These are phyloP conservation scores for Pichia inconspicua DNA, from an alignment of 1,139 yeast species.

Conservation along the genomic window DNA sequence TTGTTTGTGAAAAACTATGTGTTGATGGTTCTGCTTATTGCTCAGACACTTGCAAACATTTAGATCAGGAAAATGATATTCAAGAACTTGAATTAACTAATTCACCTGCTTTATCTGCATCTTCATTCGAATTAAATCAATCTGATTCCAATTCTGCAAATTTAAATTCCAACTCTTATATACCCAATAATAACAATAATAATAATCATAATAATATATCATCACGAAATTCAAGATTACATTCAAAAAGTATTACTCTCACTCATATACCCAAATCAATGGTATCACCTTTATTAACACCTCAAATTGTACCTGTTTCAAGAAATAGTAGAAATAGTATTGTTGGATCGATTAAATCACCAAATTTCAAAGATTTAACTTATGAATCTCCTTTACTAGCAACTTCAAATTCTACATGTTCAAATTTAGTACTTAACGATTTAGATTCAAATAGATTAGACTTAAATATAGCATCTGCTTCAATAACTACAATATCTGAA, in stretches of 20 bases:
- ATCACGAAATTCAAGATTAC: conserved; percentile 3
- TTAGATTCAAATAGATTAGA: conserved; percentile 27
- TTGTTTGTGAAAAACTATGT: conserved; percentile 58
- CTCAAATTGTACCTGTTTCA: conserved; percentile 17
- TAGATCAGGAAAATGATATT: conserved; percentile 29
- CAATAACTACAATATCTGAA: conserved; percentile 6
- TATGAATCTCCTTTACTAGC: conserved; percentile 26
- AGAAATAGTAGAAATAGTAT: conserved; percentile 6
- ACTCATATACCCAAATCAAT: conserved; percentile 14
- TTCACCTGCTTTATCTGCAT: conserved; percentile 21
- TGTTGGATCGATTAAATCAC: conserved; percentile 17
- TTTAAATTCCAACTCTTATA: background rate
- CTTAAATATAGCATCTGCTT: conserved; percentile 10
- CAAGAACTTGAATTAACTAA: background rate
- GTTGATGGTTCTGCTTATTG: conserved; percentile 48
- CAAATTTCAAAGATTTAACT: conserved; percentile 21
- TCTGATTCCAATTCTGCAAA: background rate
- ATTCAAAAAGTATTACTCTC: background rate
- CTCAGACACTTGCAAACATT: conserved; percentile 45
- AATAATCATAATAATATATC: background rate
- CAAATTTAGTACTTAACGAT: conserved; percentile 16
- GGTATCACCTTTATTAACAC: conserved; percentile 26
- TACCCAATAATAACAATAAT: conserved; percentile 1
- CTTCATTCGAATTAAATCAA: conserved; percentile 9
- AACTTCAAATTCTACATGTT: conserved; percentile 9